Conservation (phyloP, 108 stramenopile genomes). For the Mediolabrus comicus region DNA sequence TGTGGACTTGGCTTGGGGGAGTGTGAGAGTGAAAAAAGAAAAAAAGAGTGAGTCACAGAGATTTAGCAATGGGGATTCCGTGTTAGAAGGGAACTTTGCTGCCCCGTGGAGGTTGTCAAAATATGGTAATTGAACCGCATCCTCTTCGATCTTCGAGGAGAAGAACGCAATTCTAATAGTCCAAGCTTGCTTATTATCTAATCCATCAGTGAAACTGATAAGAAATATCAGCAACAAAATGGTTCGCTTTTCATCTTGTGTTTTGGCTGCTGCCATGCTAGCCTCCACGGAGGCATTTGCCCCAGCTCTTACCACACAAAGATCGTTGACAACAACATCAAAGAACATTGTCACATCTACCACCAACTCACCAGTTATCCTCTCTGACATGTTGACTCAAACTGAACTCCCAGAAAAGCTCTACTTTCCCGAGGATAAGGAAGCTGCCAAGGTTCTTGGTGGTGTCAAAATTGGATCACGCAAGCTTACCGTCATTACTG, state of each 20-base stretch:
- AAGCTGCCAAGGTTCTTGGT: conserved; percentile 80
- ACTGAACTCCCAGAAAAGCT: conserved; percentile 70
- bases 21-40: no score
- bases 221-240: neutral
- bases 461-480: conserved; percentile 83
- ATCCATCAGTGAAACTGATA: neutral
- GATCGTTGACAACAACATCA: neutral
- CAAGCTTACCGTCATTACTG: conserved; percentile 86
- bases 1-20: no score
- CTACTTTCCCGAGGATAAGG: conserved; percentile 70
- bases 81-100: no score
- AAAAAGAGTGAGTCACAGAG: no score
- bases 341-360: conserved; percentile 30
- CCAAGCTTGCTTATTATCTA: no score
- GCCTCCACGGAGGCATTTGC: conserved; percentile 15
- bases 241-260: conserved; percentile 26
- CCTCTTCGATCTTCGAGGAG: no score
- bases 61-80: no score
- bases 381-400: conserved; percentile 45
- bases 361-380: conserved; percentile 25
- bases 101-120: no score
- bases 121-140: no score
- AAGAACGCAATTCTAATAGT: no score
- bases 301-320: conserved; percentile 7
- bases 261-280: conserved; percentile 18